phyloP scores from a whole-genome alignment of 2,329 filamentous ascomycete genomes.

The Hypoxylon sp. region DNA sequence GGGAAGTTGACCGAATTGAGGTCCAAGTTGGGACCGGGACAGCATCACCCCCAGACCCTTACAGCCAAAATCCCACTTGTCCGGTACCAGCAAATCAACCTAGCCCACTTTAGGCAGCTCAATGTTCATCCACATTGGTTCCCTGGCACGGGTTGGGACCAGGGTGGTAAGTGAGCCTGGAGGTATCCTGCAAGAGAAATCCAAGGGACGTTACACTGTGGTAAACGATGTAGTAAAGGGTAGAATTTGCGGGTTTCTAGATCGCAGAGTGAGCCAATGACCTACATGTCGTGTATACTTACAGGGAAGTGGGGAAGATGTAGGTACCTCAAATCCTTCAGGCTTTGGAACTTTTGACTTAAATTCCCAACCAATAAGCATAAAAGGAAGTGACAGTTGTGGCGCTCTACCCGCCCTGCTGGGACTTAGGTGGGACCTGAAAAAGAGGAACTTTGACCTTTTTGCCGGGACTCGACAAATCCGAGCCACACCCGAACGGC shows the following conservation, averaged over 20 bases:
- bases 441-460: slow-evolving; percentile 14
- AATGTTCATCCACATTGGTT: slow-evolving; percentile 21
- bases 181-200: slow-evolving; percentile 21
- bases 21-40: slow-evolving; percentile 28
- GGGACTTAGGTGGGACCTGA: slow-evolving; percentile 18
- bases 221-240: background rate
- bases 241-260: slow-evolving; percentile 9
- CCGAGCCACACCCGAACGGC: slow-evolving; percentile 21
- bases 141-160: slow-evolving; percentile 7
- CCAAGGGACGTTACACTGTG: slow-evolving; percentile 13
- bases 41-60: slow-evolving; percentile 17
- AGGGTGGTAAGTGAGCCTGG: slow-evolving; percentile 1
- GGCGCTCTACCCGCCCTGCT: slow-evolving; percentile 27
- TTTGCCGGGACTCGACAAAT: slow-evolving; percentile 13
- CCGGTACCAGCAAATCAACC: slow-evolving; percentile 27
- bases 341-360: slow-evolving; percentile 31
- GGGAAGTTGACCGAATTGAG: slow-evolving; percentile 27
- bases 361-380: slow-evolving; percentile 22
- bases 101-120: slow-evolving; percentile 37
- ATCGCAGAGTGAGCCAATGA: slow-evolving; percentile 23
- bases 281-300: background rate
- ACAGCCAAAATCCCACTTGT: slow-evolving; percentile 34
- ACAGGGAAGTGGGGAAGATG: slow-evolving; percentile 11
- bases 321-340: slow-evolving; percentile 16
- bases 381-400: slow-evolving; percentile 9